These are phyloP conservation scores for Helianthus tuberosus DNA, from an alignment of 129 eudicot genomes.

Conservation along the genomic window DNA sequence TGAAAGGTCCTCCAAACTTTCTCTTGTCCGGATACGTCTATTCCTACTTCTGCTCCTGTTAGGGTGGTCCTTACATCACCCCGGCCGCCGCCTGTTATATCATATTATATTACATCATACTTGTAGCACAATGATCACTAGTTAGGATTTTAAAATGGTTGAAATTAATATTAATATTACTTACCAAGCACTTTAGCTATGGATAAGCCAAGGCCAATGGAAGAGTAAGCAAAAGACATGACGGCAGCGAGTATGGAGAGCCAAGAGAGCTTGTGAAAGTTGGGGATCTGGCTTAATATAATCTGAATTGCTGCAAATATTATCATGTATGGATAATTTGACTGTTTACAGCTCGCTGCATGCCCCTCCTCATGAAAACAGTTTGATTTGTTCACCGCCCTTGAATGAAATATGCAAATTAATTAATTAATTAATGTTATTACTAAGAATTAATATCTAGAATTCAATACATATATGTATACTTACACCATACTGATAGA, in stretches of 20 bases:
- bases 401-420: not conserved
- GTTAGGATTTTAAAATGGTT: too few species aligned
- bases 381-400: conserved; percentile 76
- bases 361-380: conserved; percentile 72
- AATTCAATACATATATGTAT: not conserved
- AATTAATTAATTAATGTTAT: not conserved
- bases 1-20: conserved; percentile 84
- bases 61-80: conserved; percentile 41
- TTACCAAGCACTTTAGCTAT: conserved; percentile 54
- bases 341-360: conserved; percentile 33
- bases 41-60: conserved; percentile 60
- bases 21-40: conserved; percentile 52
- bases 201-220: conserved; percentile 80
- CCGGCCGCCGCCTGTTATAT: conserved; percentile 8
- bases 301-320: conserved; percentile 62
- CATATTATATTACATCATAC: too few species aligned
- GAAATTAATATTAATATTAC: too few species aligned
- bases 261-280: conserved; percentile 82
- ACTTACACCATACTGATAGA: conserved; percentile 97
- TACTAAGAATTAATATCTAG: not conserved
- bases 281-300: conserved; percentile 67
- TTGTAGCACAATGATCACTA: too few species aligned
- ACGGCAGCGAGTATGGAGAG: conserved; percentile 77
- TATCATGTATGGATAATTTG: conserved; percentile 60
- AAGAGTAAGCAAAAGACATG: conserved; percentile 87